Percentiles rank a stretch among this genome's conserved stretches.
Evolutionary conservation across 768 basidiomycete genomes (phyloP).

Genomic region (Suillus clintonianus): DNA sequence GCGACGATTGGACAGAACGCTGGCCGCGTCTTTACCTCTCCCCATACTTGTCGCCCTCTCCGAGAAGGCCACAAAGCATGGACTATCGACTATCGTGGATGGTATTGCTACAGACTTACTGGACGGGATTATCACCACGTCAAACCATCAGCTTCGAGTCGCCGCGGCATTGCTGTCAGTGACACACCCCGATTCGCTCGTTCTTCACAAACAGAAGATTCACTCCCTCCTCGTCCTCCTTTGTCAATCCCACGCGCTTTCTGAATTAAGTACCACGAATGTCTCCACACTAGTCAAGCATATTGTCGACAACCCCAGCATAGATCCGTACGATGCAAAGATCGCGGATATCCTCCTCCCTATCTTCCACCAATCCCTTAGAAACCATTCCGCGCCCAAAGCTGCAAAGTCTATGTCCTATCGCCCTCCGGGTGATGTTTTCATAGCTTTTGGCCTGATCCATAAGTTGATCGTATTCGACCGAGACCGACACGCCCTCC

Average conservation of each 20-base stretch:
- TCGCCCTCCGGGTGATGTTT: slow-evolving; percentile 39
- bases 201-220: slow-evolving; percentile 25
- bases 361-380: slow-evolving; percentile 32
- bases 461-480: slow-evolving; percentile 41
- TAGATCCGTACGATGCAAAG: slow-evolving; percentile 19
- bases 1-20: slow-evolving; percentile 25
- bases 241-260: slow-evolving; percentile 9
- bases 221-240: slow-evolving; percentile 20
- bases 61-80: slow-evolving; percentile 28
- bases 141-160: slow-evolving; percentile 23
- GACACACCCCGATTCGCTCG: slow-evolving; percentile 15
- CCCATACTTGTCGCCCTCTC: slow-evolving; percentile 31
- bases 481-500: slow-evolving; percentile 39
- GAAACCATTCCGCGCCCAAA: slow-evolving; percentile 24
- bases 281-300: slow-evolving; percentile 20
- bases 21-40: slow-evolving; percentile 24
- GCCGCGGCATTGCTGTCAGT: slow-evolving; percentile 27
- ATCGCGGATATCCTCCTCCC: slow-evolving; percentile 30
- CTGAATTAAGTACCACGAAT: slow-evolving; percentile 12
- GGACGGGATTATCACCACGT: slow-evolving; percentile 25
- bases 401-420: slow-evolving; percentile 35
- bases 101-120: slow-evolving; percentile 42
- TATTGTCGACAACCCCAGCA: slow-evolving; percentile 17
- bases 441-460: slow-evolving; percentile 44
- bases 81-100: slow-evolving; percentile 37